Evolutionary conservation across 495 filamentous ascomycete species (phyloP).

Genomic region (Cladorrhinum samala): DNA sequence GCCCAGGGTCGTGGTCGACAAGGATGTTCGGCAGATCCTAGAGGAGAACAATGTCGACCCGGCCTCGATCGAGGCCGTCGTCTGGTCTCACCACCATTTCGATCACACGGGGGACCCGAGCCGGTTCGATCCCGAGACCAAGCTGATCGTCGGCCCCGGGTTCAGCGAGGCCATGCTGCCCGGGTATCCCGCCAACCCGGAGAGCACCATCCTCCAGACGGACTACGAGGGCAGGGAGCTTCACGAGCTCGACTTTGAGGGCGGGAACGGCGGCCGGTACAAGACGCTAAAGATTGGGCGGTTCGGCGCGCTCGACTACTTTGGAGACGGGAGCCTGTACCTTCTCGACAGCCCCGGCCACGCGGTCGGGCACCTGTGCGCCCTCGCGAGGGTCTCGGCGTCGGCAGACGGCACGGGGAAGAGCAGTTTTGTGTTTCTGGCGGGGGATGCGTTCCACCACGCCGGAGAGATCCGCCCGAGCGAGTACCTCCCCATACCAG

Average conservation of each 20-base stretch:
- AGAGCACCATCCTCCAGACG: slow-evolving; percentile 35
- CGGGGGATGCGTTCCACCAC: slow-evolving; percentile 51
- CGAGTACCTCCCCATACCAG: slow-evolving; percentile 42
- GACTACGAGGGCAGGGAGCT: slow-evolving; percentile 38
- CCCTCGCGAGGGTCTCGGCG: slow-evolving; percentile 45
- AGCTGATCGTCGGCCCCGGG: slow-evolving; percentile 53
- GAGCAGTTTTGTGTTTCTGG: slow-evolving; percentile 50
- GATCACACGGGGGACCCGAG: slow-evolving; percentile 55
- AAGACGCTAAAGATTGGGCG: slow-evolving; percentile 36
- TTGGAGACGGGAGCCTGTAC: slow-evolving; percentile 55
- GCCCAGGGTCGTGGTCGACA: too few relatives aligned
- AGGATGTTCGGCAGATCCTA: slow-evolving; percentile 47
- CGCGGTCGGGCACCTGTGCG: slow-evolving; percentile 51
- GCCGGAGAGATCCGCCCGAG: slow-evolving; percentile 49
- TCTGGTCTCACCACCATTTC: slow-evolving; percentile 57
- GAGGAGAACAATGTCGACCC: slow-evolving; percentile 39
- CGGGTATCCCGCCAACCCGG: slow-evolving; percentile 43
- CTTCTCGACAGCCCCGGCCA: slow-evolving; percentile 54
- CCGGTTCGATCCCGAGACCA: slow-evolving; percentile 43
- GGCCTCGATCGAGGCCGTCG: slow-evolving; percentile 47
- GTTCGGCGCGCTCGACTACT: slow-evolving; percentile 54
- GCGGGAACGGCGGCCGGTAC: slow-evolving; percentile 1
- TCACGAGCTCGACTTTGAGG: slow-evolving; percentile 41
- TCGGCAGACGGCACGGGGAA: slow-evolving; percentile 27
- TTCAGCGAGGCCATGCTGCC: slow-evolving; percentile 43